phyloP scores from a whole-genome alignment of 306 rosid species.

The Sechiopsis laciniata region DNA sequence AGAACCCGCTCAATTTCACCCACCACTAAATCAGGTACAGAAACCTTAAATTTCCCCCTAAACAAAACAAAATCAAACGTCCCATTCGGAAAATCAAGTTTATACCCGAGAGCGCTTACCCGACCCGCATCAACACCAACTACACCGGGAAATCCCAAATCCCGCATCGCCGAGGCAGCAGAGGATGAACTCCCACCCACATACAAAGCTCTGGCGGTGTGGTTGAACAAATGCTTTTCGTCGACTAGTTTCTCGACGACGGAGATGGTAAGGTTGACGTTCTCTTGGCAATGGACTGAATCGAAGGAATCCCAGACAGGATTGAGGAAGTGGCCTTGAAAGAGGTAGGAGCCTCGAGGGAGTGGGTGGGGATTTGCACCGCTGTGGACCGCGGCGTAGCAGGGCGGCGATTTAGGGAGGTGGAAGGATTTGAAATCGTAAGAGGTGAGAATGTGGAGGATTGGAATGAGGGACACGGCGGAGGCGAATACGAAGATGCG shows the following conservation, averaged over 20 bases:
- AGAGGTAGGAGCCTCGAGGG: slow-evolving; percentile 36
- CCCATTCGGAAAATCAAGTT: slow-evolving; percentile 33
- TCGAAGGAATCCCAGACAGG: slow-evolving; percentile 57
- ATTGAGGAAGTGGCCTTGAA: slow-evolving; percentile 46
- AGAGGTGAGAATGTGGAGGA: slow-evolving; percentile 43
- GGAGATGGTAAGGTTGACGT: slow-evolving; percentile 36
- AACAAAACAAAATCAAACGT: slow-evolving; percentile 68
- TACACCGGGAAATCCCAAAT: slow-evolving; percentile 56
- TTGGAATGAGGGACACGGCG: slow-evolving; percentile 50
- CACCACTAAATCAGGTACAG: slow-evolving; percentile 62
- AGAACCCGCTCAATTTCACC: slow-evolving; percentile 76
- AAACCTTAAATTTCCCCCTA: slow-evolving; percentile 45
- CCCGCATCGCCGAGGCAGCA: slow-evolving; percentile 36
- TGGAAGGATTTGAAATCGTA: slow-evolving; percentile 37
- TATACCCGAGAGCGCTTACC: slow-evolving; percentile 31
- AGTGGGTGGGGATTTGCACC: slow-evolving; percentile 4
- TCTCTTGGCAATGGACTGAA: slow-evolving; percentile 34
- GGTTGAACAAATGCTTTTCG: slow-evolving; percentile 34
- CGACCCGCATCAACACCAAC: slow-evolving; percentile 33
- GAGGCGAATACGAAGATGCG: slow-evolving; percentile 50
- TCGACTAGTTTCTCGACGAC: slow-evolving; percentile 36
- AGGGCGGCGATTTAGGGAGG: slow-evolving; percentile 34
- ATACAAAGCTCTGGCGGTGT: slow-evolving; percentile 43
- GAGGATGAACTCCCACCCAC: slow-evolving; percentile 47
- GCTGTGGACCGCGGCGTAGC: slow-evolving; percentile 8